Base-by-base conservation (phyloP, 2,329 filamentous ascomycete genomes). In the Xylogone sp. region DNA sequence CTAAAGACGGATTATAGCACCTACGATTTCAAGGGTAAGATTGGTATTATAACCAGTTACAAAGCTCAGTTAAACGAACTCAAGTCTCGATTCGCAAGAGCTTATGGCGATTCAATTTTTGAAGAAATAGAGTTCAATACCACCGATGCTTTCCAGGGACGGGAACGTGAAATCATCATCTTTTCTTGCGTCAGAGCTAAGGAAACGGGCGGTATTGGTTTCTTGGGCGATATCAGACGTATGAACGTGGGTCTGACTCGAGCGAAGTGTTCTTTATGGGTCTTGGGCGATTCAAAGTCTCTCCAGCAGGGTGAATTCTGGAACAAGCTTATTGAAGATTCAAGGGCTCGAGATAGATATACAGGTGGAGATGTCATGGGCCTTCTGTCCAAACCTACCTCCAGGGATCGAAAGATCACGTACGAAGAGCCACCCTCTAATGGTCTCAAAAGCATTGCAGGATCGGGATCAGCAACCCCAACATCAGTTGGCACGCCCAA, bases 231-330 rank as follows among this genome's bases (percentile, higher is more conserved):
- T 68, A 96, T 99, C 65, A 85, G 94, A 53, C 93, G 94, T 78
- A 97, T 99, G 95, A 99, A 99, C 69, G 94, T 99, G 64, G 94
- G 94, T 73, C 77, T 99, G 54, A 99, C 94, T 20, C 87, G 94
- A 76, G 95, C 94, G 4, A 97, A 96, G 69, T 96, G 90, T 9
- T 97, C 93, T 29, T 79, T 99, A 9, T 99, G 93, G 89, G 93
- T 99, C 52, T 79, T 99, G 21, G 94, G 94, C 59, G 95, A 97
- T 69, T 94, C 94, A 0, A 80, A 87, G 52, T 90, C 92, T 29
- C 78, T 99, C 48, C 76, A 87, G 21, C 88, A 95, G 65, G 94
- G 94, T 54, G 83, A 94, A 64, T 97, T 90, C 70, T 99, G 95
- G 94, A 84, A 81, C 56, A 86, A 86, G 57, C 78, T 99, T 43